phyloP scores from a whole-genome alignment of 2,329 filamentous ascomycete genomes.

The Fusarium agapanthi region DNA sequence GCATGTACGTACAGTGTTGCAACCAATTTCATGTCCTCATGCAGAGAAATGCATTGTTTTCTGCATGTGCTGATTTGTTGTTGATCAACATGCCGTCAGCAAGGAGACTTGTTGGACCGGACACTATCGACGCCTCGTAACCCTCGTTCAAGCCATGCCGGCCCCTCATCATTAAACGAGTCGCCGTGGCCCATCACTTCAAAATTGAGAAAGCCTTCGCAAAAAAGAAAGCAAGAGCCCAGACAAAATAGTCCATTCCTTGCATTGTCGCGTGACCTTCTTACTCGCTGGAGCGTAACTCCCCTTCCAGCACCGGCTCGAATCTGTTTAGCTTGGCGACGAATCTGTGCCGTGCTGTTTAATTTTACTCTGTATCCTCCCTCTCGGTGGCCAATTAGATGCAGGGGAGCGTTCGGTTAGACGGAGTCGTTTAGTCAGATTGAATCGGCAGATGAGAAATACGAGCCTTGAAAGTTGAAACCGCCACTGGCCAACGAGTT shows the following conservation, averaged over 20 bases:
- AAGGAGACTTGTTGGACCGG: neutral
- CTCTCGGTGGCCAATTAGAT: neutral
- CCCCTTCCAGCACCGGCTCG: neutral
- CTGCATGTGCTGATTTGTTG: neutral
- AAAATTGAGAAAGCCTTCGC: neutral
- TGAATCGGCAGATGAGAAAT: slow-evolving; percentile 1
- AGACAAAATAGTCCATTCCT: neutral
- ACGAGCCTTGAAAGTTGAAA: slow-evolving; percentile 28
- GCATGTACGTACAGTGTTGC: neutral
- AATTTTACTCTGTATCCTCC: neutral
- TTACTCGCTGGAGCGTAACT: neutral
- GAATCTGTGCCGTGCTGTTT: neutral
- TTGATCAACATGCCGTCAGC: neutral
- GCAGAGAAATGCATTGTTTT: neutral
- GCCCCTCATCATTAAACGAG: neutral
- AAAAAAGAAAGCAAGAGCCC: neutral
- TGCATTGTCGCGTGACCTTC: neutral
- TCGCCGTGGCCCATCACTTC: neutral
- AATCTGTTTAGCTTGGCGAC: neutral
- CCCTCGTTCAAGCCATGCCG: neutral
- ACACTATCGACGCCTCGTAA: neutral
- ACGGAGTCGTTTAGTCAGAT: slow-evolving; percentile 6
- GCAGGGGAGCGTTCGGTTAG: slow-evolving; percentile 1
- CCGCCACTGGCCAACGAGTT: slow-evolving; percentile 14
- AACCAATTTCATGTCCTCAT: neutral